Base-by-base conservation (phyloP, 352 stramenopile species). In the Thalassiosira oceanica region DNA sequence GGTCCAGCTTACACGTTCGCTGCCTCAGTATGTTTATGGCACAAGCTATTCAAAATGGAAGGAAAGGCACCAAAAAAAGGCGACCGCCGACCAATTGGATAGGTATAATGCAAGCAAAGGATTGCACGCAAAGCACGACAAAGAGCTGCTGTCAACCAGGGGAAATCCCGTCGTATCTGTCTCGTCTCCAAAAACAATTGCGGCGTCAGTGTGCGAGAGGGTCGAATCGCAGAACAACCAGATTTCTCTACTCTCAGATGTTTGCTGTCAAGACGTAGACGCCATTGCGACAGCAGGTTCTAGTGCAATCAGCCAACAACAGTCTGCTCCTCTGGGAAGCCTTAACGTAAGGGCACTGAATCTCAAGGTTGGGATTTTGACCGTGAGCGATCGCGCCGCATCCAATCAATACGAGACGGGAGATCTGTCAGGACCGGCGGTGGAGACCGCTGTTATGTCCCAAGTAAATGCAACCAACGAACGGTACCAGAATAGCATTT, bases 1-100 rank as follows among this genome's bases (percentile, higher is more conserved):
- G n/a, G n/a, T n/a, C n/a, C n/a, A n/a, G n/a, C n/a, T n/a, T n/a
- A n/a, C n/a, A n/a, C n/a, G n/a, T n/a, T n/a, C n/a, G n/a, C n/a
- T n/a, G n/a, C n/a, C n/a, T n/a, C n/a, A n/a, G n/a, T 64, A 82
- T 48, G 83, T 93, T 0, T 92, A 93, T 61, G 84, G 85, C 31
- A 88, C 85, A 53, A 44, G 41, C 2, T 93, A 93, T 74, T 49
- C n/a, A 16, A 70, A 85, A 45, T 93, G 85, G 85, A 93, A 93
- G 53, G 72, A 74, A 51, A 43, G 62, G 18, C 72, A 92, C 51
- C 53, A 84, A 13, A 85, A 78, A 54, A 90, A 91, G 45, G 83
- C 79, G 23, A 88, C 85, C 10, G 74, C 83, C 7, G 82, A 88
- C 43, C 72, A 91, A 75, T 80, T 92, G 71, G 52, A 88, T 39